Evolutionary conservation across 2,329 filamentous ascomycete species (phyloP).

Genomic region (Cordyceps cateniannulata): DNA sequence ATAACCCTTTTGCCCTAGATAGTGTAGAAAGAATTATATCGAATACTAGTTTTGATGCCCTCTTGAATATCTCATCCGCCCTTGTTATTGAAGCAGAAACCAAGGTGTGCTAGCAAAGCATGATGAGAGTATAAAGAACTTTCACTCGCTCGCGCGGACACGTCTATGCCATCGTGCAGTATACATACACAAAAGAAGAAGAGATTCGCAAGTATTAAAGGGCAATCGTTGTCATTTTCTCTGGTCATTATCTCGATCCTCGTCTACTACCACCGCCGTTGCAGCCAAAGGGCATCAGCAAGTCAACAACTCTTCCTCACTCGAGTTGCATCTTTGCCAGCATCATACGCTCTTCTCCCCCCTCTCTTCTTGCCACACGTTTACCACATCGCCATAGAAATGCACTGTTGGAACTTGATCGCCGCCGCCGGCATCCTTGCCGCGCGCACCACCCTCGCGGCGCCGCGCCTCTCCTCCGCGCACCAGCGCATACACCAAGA

Average conservation of each 20-base stretch:
- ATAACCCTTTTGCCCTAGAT: background rate
- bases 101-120: background rate
- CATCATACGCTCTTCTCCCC: too few species aligned
- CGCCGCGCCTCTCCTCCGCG: background rate
- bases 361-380: background rate
- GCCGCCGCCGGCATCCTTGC: slow-evolving; percentile 3
- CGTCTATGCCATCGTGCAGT: too few species aligned
- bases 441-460: background rate
- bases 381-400: background rate
- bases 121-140: background rate
- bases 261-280: too few species aligned
- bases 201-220: too few species aligned
- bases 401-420: background rate
- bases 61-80: background rate
- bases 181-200: too few species aligned
- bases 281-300: too few species aligned
- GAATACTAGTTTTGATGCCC: background rate
- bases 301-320: too few species aligned
- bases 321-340: background rate
- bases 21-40: background rate
- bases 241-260: too few species aligned
- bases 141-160: too few species aligned
- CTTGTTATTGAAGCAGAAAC: background rate
- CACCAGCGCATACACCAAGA: too few species aligned
- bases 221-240: too few species aligned